Evolutionary conservation across 441 rosid species (phyloP).

Genomic region (Populus hybrid): DNA sequence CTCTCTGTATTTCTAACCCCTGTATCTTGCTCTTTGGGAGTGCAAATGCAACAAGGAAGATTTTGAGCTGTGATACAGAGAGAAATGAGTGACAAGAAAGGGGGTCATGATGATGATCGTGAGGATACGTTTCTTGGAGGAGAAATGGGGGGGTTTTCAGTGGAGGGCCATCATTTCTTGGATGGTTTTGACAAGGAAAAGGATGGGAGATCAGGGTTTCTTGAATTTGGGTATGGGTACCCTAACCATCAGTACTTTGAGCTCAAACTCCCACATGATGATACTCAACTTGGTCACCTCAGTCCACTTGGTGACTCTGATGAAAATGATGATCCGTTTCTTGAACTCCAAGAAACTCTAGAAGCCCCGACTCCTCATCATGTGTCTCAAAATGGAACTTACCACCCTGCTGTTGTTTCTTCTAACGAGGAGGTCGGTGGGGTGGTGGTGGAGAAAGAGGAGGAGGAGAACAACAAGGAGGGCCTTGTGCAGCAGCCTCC

Average conservation of each 20-base stretch:
- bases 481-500: constrained; percentile 3
- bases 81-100: neutral
- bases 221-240: neutral
- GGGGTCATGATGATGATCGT: neutral
- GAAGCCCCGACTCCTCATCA: constrained; percentile 11
- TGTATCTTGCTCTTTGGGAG: neutral
- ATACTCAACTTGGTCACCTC: neutral
- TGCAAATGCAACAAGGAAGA: neutral
- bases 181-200: constrained; percentile 2
- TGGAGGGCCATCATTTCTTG: neutral
- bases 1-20: neutral
- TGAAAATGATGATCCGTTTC: constrained; percentile 5
- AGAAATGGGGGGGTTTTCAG: neutral
- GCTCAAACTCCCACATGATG: neutral
- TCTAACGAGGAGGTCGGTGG: neutral
- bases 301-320: neutral
- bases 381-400: neutral
- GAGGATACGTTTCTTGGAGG: neutral
- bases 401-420: neutral
- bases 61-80: neutral
- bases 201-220: neutral
- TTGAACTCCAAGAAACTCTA: constrained; percentile 26
- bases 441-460: neutral
- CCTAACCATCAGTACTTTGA: neutral
- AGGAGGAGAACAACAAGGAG: neutral